Conservation (phyloP, 1,139 yeast genomes). For the Hansenula sp. region DNA sequence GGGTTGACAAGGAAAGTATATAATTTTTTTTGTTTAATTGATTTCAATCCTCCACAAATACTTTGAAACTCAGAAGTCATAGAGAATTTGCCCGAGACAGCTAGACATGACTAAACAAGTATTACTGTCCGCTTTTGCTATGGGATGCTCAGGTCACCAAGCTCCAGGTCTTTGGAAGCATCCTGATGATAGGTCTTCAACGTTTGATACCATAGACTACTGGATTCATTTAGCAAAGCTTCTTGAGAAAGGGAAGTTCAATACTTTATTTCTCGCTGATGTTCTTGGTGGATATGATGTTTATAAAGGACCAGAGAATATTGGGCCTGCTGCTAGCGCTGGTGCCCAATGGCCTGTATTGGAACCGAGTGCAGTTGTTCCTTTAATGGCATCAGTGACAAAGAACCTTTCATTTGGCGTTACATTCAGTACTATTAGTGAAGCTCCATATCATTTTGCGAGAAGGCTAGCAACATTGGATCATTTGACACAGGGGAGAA, state of each 20-base stretch:
- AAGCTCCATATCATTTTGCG: conserved; percentile 36
- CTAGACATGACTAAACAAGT: conserved; percentile 15
- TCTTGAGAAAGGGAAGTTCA: conserved; percentile 40
- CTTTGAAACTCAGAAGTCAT: too few species aligned
- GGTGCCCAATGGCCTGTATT: conserved; percentile 37
- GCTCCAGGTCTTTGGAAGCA: conserved; percentile 36
- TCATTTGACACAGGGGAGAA: conserved; percentile 36
- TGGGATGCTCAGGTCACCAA: conserved; percentile 36
- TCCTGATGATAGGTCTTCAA: conserved; percentile 31
- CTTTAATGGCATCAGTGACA: conserved; percentile 40
- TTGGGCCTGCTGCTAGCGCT: conserved; percentile 27
- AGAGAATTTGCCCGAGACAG: too few species aligned
- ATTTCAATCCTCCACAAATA: too few species aligned
- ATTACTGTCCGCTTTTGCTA: conserved; percentile 37
- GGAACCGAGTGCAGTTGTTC: conserved; percentile 34
- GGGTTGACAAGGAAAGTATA: not conserved
- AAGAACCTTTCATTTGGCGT: conserved; percentile 34
- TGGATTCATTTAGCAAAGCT: conserved; percentile 39
- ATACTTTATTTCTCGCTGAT: conserved; percentile 42
- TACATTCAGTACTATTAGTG: conserved; percentile 37
- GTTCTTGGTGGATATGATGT: conserved; percentile 40
- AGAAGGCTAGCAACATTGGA: conserved; percentile 36
- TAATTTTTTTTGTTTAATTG: too few species aligned
- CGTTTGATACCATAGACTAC: conserved; percentile 34
- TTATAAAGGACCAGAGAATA: conserved; percentile 31